Percentiles rank a stretch among this genome's conserved stretches.
phyloP scores from a whole-genome alignment of 108 stramenopile species.

The Skeletonema menzelii region DNA sequence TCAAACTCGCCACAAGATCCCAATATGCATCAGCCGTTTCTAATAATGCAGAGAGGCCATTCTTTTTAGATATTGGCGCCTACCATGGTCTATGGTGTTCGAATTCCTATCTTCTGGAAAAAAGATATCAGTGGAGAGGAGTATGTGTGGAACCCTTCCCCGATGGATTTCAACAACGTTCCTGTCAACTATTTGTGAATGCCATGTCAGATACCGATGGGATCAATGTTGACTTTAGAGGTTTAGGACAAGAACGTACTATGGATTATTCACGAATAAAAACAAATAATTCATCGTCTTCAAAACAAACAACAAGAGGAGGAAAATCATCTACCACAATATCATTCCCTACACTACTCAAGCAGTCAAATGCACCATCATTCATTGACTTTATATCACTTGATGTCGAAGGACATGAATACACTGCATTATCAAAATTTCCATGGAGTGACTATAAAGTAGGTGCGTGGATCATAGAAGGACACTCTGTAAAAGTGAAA shows the following conservation, averaged over 20 bases:
- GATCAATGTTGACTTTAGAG: background rate
- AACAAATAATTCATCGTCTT: no score
- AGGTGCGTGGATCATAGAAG: slow-evolving; percentile 9
- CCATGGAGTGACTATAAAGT: slow-evolving; percentile 9
- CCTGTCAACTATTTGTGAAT: slow-evolving; percentile 11
- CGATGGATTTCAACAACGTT: slow-evolving; percentile 13
- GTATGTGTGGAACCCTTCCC: slow-evolving; percentile 8
- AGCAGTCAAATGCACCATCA: slow-evolving; percentile 6
- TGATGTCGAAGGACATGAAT: slow-evolving; percentile 14
- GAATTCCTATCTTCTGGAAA: no score
- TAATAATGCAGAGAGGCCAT: no score
- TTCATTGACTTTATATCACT: slow-evolving; percentile 11
- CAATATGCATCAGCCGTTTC: no score
- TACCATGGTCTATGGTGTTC: no score
- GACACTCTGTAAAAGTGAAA: background rate
- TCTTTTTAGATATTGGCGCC: no score
- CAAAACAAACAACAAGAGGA: no score
- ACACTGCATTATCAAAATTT: slow-evolving; percentile 4
- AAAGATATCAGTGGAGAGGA: background rate
- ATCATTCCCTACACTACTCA: background rate
- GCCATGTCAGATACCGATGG: slow-evolving; percentile 19
- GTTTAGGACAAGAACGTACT: background rate
- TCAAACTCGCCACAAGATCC: no score
- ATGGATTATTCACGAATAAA: no score
- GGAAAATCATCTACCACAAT: no score